Base-by-base conservation (phyloP, 2,329 filamentous ascomycete species). In the Alternaria angustiovoidea region DNA sequence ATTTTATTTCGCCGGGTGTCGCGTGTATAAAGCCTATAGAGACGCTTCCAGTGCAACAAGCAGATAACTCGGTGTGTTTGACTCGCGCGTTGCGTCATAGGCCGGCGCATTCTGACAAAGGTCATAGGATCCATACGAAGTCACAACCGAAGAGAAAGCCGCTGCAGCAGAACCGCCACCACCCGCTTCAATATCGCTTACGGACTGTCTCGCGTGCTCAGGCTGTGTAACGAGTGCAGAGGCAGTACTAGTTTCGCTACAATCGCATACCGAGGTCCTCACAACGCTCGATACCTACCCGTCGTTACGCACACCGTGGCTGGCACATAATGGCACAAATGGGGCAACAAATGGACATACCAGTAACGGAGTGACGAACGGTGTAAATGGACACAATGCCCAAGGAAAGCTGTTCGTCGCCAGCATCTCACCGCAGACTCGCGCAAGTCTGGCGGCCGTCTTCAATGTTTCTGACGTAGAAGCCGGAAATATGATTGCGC, bases 11-110 rank as follows among this genome's bases (percentile, higher is more conserved):
- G 58, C 95, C 95, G 14, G 94, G 94, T 64, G 94, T 99, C 74
- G 95, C 95, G 64, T 99, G 95, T 81, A 98, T 99, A 80, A 98
- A 99, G 76, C 95, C 95, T 28, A 86, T 99, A 76, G 95, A 99
- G 79, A 96, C 93, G 2, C 87, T 99, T 14, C 94, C 95, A 2
- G 66, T 66, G 46, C 81, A 86, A 34, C 79, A 86, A 24, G 77
- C 81, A 51, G 79, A 81, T 24, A 69, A 75, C 54, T 77, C 80
- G 63, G 84, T 86, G 77, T 57, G 80, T 16, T 7, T 14, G 12
- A 7, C 16, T 24, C 16, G 9, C 34, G 42, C 16, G 41, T 46
- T 36, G 57, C 56, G 46, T 54, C 59, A 66, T 65, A 54, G 59
- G 47, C 54, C 46, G 60, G 51, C 64, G 63, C 67, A 64, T 59